Evolutionary conservation across 768 basidiomycete species (phyloP).

Genomic region (Flagelloscypha sp.): DNA sequence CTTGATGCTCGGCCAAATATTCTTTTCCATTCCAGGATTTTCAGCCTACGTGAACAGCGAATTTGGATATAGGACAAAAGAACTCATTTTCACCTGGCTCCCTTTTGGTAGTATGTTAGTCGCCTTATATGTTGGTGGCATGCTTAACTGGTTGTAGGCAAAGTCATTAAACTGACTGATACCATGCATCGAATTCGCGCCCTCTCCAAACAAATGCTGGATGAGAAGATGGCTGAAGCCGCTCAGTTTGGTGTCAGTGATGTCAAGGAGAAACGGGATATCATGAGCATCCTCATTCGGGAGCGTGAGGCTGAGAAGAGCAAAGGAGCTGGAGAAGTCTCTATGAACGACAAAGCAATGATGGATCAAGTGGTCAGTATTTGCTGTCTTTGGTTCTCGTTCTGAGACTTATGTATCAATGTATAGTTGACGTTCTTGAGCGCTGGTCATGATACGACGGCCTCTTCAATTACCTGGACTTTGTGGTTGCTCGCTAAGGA

Average conservation of each 20-base stretch:
- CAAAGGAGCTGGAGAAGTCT: background rate
- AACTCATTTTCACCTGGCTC: too few species aligned
- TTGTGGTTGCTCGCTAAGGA: constrained; percentile 48
- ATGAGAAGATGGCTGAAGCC: constrained; percentile 29
- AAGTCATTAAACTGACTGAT: constrained; percentile 21
- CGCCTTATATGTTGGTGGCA: too few species aligned
- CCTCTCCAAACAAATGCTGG: constrained; percentile 32
- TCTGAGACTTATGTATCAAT: too few species aligned
- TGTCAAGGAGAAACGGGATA: constrained; percentile 36
- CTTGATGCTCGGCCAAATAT: too few species aligned
- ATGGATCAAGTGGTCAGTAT: constrained; percentile 41
- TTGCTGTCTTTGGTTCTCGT: constrained; percentile 1
- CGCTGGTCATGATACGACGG: constrained; percentile 27
- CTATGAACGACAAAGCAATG: constrained; percentile 39
- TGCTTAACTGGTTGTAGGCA: too few species aligned
- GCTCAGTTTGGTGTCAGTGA: constrained; percentile 24
- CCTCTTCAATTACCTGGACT: constrained; percentile 43
- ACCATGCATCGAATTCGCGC: constrained; percentile 34
- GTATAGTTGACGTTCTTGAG: constrained; percentile 38
- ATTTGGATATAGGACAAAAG: too few species aligned
- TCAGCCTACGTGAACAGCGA: too few species aligned
- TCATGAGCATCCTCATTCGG: constrained; percentile 43
- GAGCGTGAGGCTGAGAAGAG: constrained; percentile 27
- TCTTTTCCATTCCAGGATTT: background rate
- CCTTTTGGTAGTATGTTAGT: too few species aligned